Percentiles rank a stretch among this genome's conserved stretches.
Evolutionary conservation across 2,329 filamentous ascomycete species (phyloP).

Genomic region (Fusarium piperis): DNA sequence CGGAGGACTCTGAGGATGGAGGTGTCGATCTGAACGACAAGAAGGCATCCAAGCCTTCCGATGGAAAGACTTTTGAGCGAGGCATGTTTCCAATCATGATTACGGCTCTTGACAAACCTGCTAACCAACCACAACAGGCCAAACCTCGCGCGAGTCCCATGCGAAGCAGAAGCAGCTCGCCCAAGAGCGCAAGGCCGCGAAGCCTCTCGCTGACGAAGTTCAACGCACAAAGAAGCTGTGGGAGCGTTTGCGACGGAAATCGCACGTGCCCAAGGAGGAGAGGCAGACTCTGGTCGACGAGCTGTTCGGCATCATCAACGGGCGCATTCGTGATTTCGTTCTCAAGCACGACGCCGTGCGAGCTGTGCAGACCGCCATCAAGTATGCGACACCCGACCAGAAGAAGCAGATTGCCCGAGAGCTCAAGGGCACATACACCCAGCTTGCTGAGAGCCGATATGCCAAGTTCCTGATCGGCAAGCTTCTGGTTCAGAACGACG

Average conservation of each 20-base stretch:
- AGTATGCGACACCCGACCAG: conserved; percentile 89
- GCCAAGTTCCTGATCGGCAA: conserved; percentile 98
- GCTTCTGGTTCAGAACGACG: conserved; percentile 89
- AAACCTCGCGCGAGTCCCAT: conserved; percentile 86
- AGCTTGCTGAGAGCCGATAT: conserved; percentile 92
- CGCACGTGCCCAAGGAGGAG: conserved; percentile 90
- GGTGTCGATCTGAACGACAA: conserved; percentile 59
- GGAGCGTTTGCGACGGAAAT: conserved; percentile 93
- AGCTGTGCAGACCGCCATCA: conserved; percentile 95
- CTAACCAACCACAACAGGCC: conserved; percentile 51
- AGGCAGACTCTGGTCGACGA: conserved; percentile 87
- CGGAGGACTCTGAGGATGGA: conserved; percentile 64
- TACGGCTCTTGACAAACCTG: neutral
- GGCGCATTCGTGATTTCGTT: conserved; percentile 92
- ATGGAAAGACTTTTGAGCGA: conserved; percentile 55
- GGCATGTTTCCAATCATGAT: conserved; percentile 45
- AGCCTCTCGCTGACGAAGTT: conserved; percentile 91
- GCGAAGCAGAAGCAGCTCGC: conserved; percentile 90
- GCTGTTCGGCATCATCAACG: conserved; percentile 90
- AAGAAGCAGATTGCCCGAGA: conserved; percentile 87
- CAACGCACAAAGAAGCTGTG: conserved; percentile 94
- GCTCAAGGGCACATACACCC: conserved; percentile 83
- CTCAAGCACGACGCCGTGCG: conserved; percentile 99
- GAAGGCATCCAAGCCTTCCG: conserved; percentile 46
- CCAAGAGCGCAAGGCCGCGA: conserved; percentile 89